phyloP scores from a whole-genome alignment of 108 stramenopile genomes.

The Nannochloropsis salina region DNA sequence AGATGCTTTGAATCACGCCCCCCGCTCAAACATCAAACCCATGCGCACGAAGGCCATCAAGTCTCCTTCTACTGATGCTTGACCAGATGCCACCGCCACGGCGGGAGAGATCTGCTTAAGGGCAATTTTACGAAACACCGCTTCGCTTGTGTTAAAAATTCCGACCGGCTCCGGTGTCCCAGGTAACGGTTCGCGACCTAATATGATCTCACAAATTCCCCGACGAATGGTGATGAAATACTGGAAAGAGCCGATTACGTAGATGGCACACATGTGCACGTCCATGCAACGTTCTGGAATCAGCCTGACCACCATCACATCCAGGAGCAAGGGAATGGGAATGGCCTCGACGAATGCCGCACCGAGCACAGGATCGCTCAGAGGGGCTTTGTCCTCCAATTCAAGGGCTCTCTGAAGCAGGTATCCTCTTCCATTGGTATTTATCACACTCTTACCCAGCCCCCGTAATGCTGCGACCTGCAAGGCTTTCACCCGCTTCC shows the following conservation, averaged over 20 bases:
- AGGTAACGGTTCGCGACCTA: background rate
- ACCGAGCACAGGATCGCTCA: background rate
- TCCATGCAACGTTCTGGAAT: background rate
- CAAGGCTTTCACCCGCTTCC: background rate
- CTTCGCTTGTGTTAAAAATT: background rate
- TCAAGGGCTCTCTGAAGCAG: background rate
- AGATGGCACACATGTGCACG: background rate
- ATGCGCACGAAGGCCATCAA: background rate
- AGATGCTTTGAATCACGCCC: background rate
- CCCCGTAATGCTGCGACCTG: background rate
- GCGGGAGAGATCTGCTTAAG: background rate
- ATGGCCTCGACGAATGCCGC: background rate
- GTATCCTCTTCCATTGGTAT: background rate
- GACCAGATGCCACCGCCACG: background rate
- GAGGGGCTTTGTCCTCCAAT: background rate
- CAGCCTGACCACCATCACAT: background rate
- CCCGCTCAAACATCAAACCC: background rate
- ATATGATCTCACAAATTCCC: background rate
- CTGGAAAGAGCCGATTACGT: background rate
- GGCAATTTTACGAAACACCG: background rate
- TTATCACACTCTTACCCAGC: background rate
- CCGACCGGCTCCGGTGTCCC: background rate
- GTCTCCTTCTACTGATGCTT: constrained; percentile 12
- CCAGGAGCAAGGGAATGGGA: background rate
- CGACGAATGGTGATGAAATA: constrained; percentile 2